phyloP scores from a whole-genome alignment of 2,329 filamentous ascomycete genomes.

The Xylariales sp. region DNA sequence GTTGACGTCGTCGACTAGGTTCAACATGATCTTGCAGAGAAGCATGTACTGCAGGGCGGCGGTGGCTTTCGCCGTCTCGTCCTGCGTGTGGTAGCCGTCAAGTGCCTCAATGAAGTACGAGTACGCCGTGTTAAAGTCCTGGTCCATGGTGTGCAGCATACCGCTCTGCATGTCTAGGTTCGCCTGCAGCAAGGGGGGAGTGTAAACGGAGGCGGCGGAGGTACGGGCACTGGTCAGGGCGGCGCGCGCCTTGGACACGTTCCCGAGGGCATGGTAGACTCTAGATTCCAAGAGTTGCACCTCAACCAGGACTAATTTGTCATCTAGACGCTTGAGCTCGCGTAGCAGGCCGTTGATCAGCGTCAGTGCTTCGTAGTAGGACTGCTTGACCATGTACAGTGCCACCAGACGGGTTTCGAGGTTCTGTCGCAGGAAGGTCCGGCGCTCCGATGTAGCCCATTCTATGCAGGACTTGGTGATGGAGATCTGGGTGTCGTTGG shows the following conservation, averaged over 20 bases:
- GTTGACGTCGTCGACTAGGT: conserved; percentile 93
- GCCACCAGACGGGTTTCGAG: conserved; percentile 92
- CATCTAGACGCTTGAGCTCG: conserved; percentile 95
- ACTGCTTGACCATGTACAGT: conserved; percentile 94
- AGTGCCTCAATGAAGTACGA: conserved; percentile 99
- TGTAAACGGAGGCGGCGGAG: conserved; percentile 94
- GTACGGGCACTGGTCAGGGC: conserved; percentile 92
- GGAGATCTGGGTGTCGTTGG: conserved; percentile 86
- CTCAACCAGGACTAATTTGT: conserved; percentile 96
- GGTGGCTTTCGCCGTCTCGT: conserved; percentile 86
- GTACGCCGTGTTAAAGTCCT: conserved; percentile 97
- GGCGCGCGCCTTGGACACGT: conserved; percentile 91
- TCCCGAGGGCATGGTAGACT: conserved; percentile 95
- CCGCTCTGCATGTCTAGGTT: conserved; percentile 99
- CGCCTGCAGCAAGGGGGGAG: conserved; percentile 88
- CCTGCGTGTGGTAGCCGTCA: conserved; percentile 92
- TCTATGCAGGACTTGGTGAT: conserved; percentile 99
- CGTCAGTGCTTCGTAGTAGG: conserved; percentile 93
- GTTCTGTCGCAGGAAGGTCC: conserved; percentile 95
- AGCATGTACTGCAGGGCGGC: conserved; percentile 98
- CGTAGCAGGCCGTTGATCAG: conserved; percentile 95
- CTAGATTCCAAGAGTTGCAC: conserved; percentile 95
- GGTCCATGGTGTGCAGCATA: conserved; percentile 97
- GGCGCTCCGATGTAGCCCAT: conserved; percentile 92
- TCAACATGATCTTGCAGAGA: conserved; percentile 99